Conservation (phyloP, 1,284 basidiomycete genomes). For the Ceratobasidium sp. region DNA sequence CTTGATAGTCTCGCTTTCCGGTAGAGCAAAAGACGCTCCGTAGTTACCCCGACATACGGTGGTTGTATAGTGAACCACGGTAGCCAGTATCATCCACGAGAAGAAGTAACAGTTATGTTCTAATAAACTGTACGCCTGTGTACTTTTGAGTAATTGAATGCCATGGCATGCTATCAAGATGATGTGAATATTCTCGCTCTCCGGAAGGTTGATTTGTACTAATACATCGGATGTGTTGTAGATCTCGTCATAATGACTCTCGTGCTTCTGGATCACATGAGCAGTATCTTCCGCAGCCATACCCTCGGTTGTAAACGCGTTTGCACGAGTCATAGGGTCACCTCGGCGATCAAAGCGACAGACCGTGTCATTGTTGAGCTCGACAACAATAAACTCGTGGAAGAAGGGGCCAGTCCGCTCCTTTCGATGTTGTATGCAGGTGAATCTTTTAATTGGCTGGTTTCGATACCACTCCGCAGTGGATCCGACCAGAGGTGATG, state of each 20-base stretch:
- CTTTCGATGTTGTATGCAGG: neutral
- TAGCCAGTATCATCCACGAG: conserved; percentile 2
- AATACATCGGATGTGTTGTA: conserved; percentile 1
- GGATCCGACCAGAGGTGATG: no score
- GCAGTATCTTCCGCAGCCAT: conserved; percentile 11
- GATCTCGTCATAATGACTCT: neutral
- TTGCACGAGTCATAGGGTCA: neutral
- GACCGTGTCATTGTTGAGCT: neutral
- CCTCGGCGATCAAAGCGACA: conserved; percentile 27
- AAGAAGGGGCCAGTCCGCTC: neutral
- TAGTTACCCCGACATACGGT: no score
- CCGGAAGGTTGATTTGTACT: conserved; percentile 5
- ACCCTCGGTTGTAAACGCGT: neutral
- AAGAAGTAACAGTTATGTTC: conserved; percentile 33
- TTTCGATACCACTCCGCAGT: neutral
- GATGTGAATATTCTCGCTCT: neutral
- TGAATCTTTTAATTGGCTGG: neutral
- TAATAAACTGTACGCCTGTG: conserved; percentile 6
- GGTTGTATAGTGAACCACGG: no score
- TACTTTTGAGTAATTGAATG: neutral
- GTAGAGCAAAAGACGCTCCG: no score
- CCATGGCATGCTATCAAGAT: conserved; percentile 6
- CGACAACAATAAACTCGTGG: conserved; percentile 11
- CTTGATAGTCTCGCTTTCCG: no score
- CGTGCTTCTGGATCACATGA: neutral